Conservation (phyloP, 768 basidiomycete species). For the Gymnopilus junonius region DNA sequence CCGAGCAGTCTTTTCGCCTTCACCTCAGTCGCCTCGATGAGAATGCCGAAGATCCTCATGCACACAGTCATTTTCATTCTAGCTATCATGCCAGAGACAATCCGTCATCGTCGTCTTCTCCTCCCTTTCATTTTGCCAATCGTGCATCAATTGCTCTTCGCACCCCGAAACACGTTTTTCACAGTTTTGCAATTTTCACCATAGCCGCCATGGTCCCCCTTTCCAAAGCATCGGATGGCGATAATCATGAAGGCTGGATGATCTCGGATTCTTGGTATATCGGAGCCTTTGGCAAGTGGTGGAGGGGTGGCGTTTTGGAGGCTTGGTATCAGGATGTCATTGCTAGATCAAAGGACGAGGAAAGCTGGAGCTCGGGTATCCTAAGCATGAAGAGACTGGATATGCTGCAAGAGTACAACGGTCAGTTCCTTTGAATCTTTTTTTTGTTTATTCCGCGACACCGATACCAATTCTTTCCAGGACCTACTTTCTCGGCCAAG, state of each 20-base stretch:
- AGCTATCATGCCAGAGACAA: slow-evolving; percentile 30
- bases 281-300: slow-evolving; percentile 92
- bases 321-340: slow-evolving; percentile 79
- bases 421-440: slow-evolving; percentile 36
- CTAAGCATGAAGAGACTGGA: slow-evolving; percentile 77
- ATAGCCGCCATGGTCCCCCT: slow-evolving; percentile 77
- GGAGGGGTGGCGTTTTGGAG: slow-evolving; percentile 81
- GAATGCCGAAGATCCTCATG: slow-evolving; percentile 56
- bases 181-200: slow-evolving; percentile 86
- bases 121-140: slow-evolving; percentile 86
- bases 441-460: slow-evolving; percentile 3
- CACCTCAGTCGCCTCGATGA: slow-evolving; percentile 89
- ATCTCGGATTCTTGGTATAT: slow-evolving; percentile 87
- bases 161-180: slow-evolving; percentile 88
- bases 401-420: slow-evolving; percentile 66
- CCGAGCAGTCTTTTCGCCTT: slow-evolving; percentile 96
- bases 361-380: slow-evolving; percentile 80
- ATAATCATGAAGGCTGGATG: slow-evolving; percentile 51
- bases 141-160: slow-evolving; percentile 91
- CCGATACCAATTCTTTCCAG: slow-evolving; percentile 29
- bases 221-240: slow-evolving; percentile 40
- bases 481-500: slow-evolving; percentile 56
- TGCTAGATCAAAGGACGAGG: slow-evolving; percentile 65
- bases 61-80: slow-evolving; percentile 29
- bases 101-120: slow-evolving; percentile 30